Evolutionary conservation across 1,284 basidiomycete species (phyloP).

Genomic region (Uromyces viciae-fabae): DNA sequence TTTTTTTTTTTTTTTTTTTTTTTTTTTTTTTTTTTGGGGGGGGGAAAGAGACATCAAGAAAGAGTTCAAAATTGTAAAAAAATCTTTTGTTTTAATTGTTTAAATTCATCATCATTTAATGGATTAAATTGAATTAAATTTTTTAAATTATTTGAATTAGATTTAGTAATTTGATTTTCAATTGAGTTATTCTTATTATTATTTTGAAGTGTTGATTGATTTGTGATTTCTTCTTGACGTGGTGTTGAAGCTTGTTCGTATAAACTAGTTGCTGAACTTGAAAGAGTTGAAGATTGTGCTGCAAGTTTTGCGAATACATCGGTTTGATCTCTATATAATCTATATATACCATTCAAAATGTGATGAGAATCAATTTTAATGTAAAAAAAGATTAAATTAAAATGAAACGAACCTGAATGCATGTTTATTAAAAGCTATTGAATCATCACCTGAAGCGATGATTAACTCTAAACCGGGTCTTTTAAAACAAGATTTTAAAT

Average conservation of each 20-base stretch:
- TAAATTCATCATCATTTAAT: slow-evolving; percentile 16
- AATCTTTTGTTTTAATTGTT: slow-evolving; percentile 25
- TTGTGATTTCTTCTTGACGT: neutral
- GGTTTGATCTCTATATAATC: slow-evolving; percentile 41
- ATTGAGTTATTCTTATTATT: neutral
- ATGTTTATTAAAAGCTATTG: slow-evolving; percentile 28
- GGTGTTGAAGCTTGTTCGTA: slow-evolving; percentile 21
- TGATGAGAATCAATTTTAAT: neutral
- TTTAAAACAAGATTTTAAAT: slow-evolving; percentile 39
- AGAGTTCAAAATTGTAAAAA: slow-evolving; percentile 1
- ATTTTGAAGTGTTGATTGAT: neutral
- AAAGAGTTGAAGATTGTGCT: slow-evolving; percentile 39
- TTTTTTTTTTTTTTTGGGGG: no score
- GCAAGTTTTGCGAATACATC: slow-evolving; percentile 42
- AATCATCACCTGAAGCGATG: slow-evolving; percentile 24
- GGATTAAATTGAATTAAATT: slow-evolving; percentile 20
- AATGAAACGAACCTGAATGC: slow-evolving; percentile 26
- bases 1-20: no score
- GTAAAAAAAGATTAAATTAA: neutral
- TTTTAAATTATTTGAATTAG: neutral
- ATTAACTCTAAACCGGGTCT: slow-evolving; percentile 36
- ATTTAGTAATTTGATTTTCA: neutral
- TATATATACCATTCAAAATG: neutral
- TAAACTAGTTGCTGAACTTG: slow-evolving; percentile 26
- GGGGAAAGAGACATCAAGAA: neutral